phyloP scores from a whole-genome alignment of 2,329 filamentous ascomycete genomes.

The Thelonectria rubi region DNA sequence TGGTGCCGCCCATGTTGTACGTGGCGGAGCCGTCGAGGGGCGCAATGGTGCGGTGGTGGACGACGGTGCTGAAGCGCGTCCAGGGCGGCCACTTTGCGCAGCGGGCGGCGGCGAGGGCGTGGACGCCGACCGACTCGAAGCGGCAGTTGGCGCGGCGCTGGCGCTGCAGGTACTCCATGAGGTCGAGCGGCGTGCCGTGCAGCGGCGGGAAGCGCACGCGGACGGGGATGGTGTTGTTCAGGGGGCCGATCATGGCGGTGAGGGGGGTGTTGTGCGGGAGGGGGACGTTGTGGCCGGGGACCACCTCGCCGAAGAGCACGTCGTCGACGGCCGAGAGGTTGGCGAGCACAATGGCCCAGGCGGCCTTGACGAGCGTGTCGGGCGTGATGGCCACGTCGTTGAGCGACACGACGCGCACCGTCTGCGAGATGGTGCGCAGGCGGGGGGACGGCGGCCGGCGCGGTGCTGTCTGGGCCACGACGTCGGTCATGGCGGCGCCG shows the following conservation, averaged over 20 bases:
- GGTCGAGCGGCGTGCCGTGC: conserved; percentile 57
- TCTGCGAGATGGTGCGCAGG: conserved; percentile 52
- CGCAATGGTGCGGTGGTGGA: conserved; percentile 56
- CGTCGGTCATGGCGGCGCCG: conserved; percentile 57
- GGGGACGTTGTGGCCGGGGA: conserved; percentile 57
- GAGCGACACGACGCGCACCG: conserved; percentile 52
- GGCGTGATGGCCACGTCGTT: conserved; percentile 57
- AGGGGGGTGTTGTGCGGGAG: conserved; percentile 65
- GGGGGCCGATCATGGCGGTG: conserved; percentile 57
- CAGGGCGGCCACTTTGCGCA: conserved; percentile 65
- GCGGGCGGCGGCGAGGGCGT: conserved; percentile 58
- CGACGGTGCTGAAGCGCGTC: conserved; percentile 63
- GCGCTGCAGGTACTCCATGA: conserved; percentile 58
- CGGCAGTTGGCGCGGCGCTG: conserved; percentile 59
- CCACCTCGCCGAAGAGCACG: conserved; percentile 64
- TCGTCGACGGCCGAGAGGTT: conserved; percentile 59
- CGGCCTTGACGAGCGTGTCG: conserved; percentile 64
- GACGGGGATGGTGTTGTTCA: conserved; percentile 59
- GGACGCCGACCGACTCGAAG: conserved; percentile 61
- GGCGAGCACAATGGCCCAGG: conserved; percentile 65
- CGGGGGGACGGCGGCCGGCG: conserved; percentile 46
- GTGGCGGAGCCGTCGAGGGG: conserved; percentile 50
- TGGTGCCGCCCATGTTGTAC: conserved; percentile 56
- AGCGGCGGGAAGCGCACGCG: conserved; percentile 56
- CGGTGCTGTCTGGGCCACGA: conserved; percentile 54